Evolutionary conservation across 1,284 basidiomycete genomes (phyloP).

Genomic region (Cutaneotrichosporon sp.): DNA sequence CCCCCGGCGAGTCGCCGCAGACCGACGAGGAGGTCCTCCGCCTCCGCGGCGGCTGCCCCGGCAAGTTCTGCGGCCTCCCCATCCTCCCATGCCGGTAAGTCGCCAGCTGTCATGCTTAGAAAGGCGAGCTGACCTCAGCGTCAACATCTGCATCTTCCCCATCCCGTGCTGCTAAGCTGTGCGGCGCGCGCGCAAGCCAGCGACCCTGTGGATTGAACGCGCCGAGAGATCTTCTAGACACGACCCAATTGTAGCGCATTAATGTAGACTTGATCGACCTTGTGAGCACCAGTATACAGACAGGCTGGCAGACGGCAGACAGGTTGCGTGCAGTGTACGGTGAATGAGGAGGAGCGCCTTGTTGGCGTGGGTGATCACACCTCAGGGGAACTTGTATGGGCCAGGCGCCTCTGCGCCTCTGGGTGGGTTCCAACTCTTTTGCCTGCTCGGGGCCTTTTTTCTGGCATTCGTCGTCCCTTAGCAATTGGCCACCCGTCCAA

Average conservation of each 20-base stretch:
- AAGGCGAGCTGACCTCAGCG: constrained; percentile 15
- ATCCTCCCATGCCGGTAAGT: constrained; percentile 50
- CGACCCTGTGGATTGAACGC: not conserved
- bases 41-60: constrained; percentile 51
- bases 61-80: constrained; percentile 48
- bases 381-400: too few species aligned
- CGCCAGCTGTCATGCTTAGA: not conserved
- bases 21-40: constrained; percentile 31
- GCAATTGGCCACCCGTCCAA: not conserved
- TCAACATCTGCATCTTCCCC: constrained; percentile 50
- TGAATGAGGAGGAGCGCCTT: too few species aligned
- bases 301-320: too few species aligned
- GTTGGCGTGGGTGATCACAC: too few species aligned
- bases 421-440: not conserved
- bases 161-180: constrained; percentile 44
- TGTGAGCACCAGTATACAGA: too few species aligned
- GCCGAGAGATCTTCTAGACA: not conserved
- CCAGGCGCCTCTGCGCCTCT: too few species aligned
- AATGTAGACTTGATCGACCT: not conserved
- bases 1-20: constrained; percentile 18
- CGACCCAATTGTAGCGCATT: not conserved
- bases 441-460: not conserved
- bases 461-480: not conserved
- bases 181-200: too few species aligned
- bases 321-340: too few species aligned